phyloP scores from a whole-genome alignment of 2,329 filamentous ascomycete species.

The Ambrosiella beaveri region DNA sequence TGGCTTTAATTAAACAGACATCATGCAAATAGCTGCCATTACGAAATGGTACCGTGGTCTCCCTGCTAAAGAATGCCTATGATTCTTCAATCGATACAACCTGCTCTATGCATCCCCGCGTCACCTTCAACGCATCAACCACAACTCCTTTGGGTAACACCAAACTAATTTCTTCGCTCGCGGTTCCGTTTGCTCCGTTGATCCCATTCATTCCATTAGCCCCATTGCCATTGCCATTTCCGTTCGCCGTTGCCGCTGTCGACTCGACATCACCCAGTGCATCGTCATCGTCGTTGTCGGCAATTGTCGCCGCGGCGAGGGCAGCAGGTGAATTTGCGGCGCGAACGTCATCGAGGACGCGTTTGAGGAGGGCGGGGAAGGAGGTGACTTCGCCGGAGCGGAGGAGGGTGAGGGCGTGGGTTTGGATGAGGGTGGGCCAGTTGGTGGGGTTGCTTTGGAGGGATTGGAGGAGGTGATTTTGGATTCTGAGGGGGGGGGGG shows the following conservation, averaged over 20 bases:
- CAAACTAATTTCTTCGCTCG: slow-evolving; percentile 18
- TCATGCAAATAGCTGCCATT: no score
- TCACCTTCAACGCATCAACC: slow-evolving; percentile 43
- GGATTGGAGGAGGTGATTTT: slow-evolving; percentile 44
- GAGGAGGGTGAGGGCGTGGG: slow-evolving; percentile 41
- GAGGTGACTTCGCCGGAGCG: slow-evolving; percentile 41
- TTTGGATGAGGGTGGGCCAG: slow-evolving; percentile 44
- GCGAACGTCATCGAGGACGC: slow-evolving; percentile 44
- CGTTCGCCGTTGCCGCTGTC: slow-evolving; percentile 1
- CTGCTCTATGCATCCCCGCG: slow-evolving; percentile 39
- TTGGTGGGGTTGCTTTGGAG: slow-evolving; percentile 42
- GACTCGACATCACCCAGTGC: neutral
- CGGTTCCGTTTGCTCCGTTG: slow-evolving; percentile 15
- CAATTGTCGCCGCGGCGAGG: neutral
- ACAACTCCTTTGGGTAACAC: slow-evolving; percentile 43
- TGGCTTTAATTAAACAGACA: no score
- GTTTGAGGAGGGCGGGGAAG: slow-evolving; percentile 42
- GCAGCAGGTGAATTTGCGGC: slow-evolving; percentile 24
- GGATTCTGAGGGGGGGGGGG: slow-evolving; percentile 30
- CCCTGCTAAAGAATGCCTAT: neutral
- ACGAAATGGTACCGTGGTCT: no score
- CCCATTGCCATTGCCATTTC: slow-evolving; percentile 19
- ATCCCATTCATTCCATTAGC: slow-evolving; percentile 16
- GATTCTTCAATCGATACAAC: slow-evolving; percentile 25
- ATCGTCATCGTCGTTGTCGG: slow-evolving; percentile 16